Evolutionary conservation across 768 basidiomycete species (phyloP).

Genomic region (Tylopilus balloui): DNA sequence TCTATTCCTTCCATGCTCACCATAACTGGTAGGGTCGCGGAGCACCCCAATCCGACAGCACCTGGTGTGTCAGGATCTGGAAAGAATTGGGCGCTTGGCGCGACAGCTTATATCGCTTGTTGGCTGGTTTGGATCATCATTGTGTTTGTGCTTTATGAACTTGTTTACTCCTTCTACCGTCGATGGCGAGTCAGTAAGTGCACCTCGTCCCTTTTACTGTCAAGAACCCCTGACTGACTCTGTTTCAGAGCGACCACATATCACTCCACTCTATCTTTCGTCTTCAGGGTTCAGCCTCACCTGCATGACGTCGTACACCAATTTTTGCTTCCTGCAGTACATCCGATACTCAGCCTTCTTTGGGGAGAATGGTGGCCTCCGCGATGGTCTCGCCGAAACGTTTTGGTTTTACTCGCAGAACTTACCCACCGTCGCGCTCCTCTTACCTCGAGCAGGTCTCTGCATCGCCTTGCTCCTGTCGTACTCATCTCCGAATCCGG

Average conservation of each 20-base stretch:
- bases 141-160: constrained; percentile 72
- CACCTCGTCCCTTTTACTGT: constrained; percentile 13
- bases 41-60: constrained; percentile 65
- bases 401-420: constrained; percentile 85
- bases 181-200: constrained; percentile 78
- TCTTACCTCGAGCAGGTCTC: constrained; percentile 79
- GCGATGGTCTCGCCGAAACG: constrained; percentile 73
- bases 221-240: constrained; percentile 2
- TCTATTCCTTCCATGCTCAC: constrained; percentile 11
- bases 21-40: constrained; percentile 53
- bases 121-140: constrained; percentile 72
- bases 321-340: constrained; percentile 81
- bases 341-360: constrained; percentile 69
- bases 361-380: constrained; percentile 44
- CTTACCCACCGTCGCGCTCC: constrained; percentile 71
- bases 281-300: constrained; percentile 71
- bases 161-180: constrained; percentile 69
- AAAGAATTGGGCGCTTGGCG: constrained; percentile 76
- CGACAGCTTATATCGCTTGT: constrained; percentile 79
- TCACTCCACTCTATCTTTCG: constrained; percentile 81
- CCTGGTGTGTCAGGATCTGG: constrained; percentile 68
- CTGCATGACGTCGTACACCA: constrained; percentile 73
- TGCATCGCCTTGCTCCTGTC: constrained; percentile 66
- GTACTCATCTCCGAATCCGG: constrained; percentile 50
- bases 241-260: constrained; percentile 68